Evolutionary conservation across 2,329 filamentous ascomycete species (phyloP).

Genomic region (Diaporthe eres): DNA sequence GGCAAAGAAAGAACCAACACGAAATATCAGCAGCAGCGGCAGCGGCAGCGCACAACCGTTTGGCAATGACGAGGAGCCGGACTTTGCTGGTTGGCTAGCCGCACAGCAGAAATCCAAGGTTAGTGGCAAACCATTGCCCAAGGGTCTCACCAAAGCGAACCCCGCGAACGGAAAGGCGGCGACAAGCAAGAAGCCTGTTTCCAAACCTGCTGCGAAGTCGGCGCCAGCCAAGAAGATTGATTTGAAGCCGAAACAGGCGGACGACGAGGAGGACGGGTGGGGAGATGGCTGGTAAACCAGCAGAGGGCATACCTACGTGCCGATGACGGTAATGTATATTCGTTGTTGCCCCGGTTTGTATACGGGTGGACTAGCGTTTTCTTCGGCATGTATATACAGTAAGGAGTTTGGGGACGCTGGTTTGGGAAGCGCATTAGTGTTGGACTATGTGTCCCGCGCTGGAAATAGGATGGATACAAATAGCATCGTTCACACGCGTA

Average conservation of each 20-base stretch:
- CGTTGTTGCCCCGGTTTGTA: constrained; percentile 2
- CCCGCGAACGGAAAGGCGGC: constrained; percentile 53
- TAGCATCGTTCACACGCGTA: neutral
- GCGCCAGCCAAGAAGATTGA: constrained; percentile 76
- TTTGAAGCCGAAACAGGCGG: constrained; percentile 73
- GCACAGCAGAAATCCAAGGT: constrained; percentile 86
- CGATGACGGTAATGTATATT: constrained; percentile 34
- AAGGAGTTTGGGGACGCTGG: constrained; percentile 33
- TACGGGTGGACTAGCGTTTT: constrained; percentile 2
- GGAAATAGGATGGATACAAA: constrained; percentile 13
- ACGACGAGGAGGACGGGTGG: constrained; percentile 71
- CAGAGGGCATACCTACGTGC: neutral
- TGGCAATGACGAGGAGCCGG: constrained; percentile 89
- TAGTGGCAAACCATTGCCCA: constrained; percentile 78
- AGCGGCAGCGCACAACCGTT: constrained; percentile 66
- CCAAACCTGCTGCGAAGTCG: constrained; percentile 61
- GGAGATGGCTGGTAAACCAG: constrained; percentile 72
- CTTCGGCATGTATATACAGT: constrained; percentile 21
- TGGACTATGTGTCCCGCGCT: constrained; percentile 1
- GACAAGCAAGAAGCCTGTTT: constrained; percentile 57
- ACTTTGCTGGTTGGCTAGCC: constrained; percentile 95
- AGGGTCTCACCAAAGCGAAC: constrained; percentile 79
- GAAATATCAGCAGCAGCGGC: constrained; percentile 45
- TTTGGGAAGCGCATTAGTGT: constrained; percentile 12
- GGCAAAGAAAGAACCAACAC: constrained; percentile 46